Conservation (phyloP, 805 yeast genomes). For the Monosporozyma solicola region DNA sequence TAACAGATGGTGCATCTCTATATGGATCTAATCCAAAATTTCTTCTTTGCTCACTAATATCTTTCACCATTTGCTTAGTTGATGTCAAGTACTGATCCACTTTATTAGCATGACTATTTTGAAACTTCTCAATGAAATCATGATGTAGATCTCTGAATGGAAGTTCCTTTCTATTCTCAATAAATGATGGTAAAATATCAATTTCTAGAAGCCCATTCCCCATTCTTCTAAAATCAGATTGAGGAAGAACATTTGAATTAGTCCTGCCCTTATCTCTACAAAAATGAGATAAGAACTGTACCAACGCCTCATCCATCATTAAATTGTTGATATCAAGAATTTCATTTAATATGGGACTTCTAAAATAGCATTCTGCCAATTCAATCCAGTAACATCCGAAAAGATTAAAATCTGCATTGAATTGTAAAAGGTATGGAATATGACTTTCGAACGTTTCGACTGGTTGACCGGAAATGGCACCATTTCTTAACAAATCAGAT, state of each 20-base stretch:
- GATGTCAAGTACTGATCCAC: constrained; percentile 30
- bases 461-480: constrained; percentile 32
- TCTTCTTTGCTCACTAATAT: constrained; percentile 45
- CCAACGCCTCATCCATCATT: constrained; percentile 27
- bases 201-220: constrained; percentile 62
- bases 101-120: constrained; percentile 1
- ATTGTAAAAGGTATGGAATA: constrained; percentile 67
- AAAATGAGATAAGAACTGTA: constrained; percentile 26
- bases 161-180: constrained; percentile 45
- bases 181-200: constrained; percentile 55
- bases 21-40: constrained; percentile 30
- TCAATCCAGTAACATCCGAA: constrained; percentile 78
- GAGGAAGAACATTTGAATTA: constrained; percentile 9
- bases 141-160: constrained; percentile 42
- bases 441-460: constrained; percentile 69
- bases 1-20: constrained; percentile 17
- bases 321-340: constrained; percentile 23
- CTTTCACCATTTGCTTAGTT: constrained; percentile 52
- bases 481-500: constrained; percentile 40
- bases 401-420: constrained; percentile 72
- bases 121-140: constrained; percentile 35
- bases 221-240: constrained; percentile 36
- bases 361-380: constrained; percentile 38
- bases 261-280: constrained; percentile 6
- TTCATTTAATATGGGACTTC: constrained; percentile 44